Conservation (phyloP, 371 early-diverging fungal genomes). For the Dinochytrium kinnereticum region DNA sequence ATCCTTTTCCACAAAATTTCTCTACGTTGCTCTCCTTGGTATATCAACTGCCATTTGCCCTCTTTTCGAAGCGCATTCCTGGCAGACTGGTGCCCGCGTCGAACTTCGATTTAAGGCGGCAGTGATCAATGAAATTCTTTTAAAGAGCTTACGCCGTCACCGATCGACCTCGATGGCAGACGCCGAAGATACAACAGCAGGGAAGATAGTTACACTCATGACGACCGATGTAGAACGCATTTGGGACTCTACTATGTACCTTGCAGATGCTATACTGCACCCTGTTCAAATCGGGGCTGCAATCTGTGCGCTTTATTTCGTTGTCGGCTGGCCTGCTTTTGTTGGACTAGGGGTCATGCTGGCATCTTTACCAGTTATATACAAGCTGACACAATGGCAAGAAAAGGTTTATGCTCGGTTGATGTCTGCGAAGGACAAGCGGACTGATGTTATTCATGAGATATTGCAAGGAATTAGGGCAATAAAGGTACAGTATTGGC, state of each 20-base stretch:
- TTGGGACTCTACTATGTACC: conserved; percentile 13
- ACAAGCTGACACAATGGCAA: conserved; percentile 15
- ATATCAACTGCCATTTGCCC: too few relatives aligned
- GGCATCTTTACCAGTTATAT: conserved; percentile 28
- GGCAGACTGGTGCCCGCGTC: conserved; percentile 41
- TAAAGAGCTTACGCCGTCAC: conserved; percentile 38
- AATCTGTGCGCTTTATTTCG: conserved; percentile 9
- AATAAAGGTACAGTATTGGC: conserved; percentile 34
- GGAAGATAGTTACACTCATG: conserved; percentile 47
- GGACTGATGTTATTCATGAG: conserved; percentile 48
- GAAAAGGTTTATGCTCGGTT: conserved; percentile 26
- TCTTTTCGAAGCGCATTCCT: too few relatives aligned
- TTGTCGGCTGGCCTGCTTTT: conserved; percentile 28
- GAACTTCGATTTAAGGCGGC: conserved; percentile 40
- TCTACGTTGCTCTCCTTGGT: background rate
- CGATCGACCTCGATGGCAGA: background rate
- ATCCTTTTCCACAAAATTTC: background rate
- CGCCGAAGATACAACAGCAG: background rate
- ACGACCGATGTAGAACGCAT: conserved; percentile 28
- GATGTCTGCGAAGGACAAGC: conserved; percentile 36
- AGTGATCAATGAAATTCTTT: conserved; percentile 48
- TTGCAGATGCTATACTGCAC: conserved; percentile 16
- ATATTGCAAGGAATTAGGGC: conserved; percentile 47
- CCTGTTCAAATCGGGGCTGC: conserved; percentile 23
- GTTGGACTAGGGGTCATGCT: conserved; percentile 22